phyloP scores from a whole-genome alignment of 768 basidiomycete genomes.

The Phlebiopsis flavidoalba region DNA sequence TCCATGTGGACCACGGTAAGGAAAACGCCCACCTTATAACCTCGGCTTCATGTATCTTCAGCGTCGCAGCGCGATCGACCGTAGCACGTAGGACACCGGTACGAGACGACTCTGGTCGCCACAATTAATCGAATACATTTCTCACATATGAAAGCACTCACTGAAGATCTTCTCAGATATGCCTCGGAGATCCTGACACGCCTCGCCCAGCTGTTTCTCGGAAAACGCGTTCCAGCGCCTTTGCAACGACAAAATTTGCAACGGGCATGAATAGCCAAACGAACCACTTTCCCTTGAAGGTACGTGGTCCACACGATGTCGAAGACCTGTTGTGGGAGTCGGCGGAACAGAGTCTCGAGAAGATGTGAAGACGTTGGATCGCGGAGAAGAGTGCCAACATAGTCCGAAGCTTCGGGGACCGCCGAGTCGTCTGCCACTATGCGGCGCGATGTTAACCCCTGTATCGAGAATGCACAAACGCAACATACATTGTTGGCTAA shows the following conservation, averaged over 20 bases:
- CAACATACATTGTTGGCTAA: conserved; percentile 50
- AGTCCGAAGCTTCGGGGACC: conserved; percentile 57
- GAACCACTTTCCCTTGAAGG: conserved; percentile 65
- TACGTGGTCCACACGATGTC: conserved; percentile 70
- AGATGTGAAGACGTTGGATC: conserved; percentile 89
- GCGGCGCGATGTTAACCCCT: neutral
- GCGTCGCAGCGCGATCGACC: conserved; percentile 57
- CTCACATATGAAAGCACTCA: conserved; percentile 33
- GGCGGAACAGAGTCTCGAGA: conserved; percentile 71
- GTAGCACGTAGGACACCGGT: conserved; percentile 75
- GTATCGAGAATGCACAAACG: conserved; percentile 23
- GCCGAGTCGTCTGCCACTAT: neutral
- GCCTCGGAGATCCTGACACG: conserved; percentile 55
- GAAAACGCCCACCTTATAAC: conserved; percentile 51
- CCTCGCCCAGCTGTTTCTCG: conserved; percentile 46
- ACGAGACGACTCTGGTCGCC: conserved; percentile 51
- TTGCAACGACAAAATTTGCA: conserved; percentile 90
- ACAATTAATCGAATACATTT: neutral
- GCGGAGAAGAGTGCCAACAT: conserved; percentile 73
- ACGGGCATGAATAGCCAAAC: conserved; percentile 83
- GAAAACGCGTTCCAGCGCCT: conserved; percentile 62
- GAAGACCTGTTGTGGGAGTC: conserved; percentile 60
- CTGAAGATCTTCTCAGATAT: conserved; percentile 61
- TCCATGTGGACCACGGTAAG: neutral
- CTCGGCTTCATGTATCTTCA: conserved; percentile 42